These are phyloP conservation scores for Epichloe festucae DNA, from an alignment of 2,329 filamentous ascomycete species.

Conservation along the genomic window DNA sequence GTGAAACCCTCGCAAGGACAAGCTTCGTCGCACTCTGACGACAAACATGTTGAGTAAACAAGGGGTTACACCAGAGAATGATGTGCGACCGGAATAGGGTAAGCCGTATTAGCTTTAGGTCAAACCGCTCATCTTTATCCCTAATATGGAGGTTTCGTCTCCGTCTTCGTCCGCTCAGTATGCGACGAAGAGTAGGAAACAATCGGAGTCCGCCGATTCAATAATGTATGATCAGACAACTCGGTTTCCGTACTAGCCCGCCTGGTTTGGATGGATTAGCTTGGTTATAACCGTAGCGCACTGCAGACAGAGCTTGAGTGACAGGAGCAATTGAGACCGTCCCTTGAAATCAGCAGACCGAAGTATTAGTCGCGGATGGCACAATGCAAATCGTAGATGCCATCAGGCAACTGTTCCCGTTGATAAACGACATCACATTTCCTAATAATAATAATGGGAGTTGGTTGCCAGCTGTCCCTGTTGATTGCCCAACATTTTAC, in stretches of 20 bases:
- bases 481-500: neutral
- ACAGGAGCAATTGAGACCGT: neutral
- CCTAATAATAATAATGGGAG: neutral
- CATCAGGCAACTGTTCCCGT: no score
- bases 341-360: neutral
- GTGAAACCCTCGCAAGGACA: constrained; percentile 9
- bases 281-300: neutral
- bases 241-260: no score
- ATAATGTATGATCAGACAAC: neutral
- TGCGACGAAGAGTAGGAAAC: neutral
- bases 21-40: constrained; percentile 5
- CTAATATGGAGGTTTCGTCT: neutral
- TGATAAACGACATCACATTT: neutral
- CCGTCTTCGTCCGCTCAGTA: neutral
- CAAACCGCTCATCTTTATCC: neutral
- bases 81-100: constrained; percentile 10
- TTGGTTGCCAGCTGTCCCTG: neutral
- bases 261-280: no score
- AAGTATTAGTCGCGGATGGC: no score
- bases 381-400: no score
- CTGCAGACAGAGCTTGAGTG: neutral
- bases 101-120: constrained; percentile 5
- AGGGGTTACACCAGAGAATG: constrained; percentile 6
- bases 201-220: constrained; percentile 6
- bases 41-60: constrained; percentile 1